Evolutionary conservation across 192 early-diverging fungal genomes (phyloP).

Genomic region (Backusella tuberculispora): DNA sequence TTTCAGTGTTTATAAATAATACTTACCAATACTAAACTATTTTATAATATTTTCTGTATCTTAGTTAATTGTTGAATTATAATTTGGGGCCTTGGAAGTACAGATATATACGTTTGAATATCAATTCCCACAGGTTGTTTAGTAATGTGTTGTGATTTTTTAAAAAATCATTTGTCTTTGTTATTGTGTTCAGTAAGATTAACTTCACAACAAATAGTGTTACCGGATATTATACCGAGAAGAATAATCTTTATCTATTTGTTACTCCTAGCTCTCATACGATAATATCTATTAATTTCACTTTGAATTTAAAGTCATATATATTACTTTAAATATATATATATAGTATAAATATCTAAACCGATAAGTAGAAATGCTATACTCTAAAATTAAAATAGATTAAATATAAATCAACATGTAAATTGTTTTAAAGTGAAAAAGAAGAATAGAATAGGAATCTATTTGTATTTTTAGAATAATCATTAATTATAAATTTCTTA

Average conservation of each 20-base stretch:
- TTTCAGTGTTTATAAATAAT: neutral
- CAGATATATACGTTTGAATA: neutral
- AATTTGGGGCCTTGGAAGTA: neutral
- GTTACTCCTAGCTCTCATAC: neutral
- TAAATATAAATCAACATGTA: neutral
- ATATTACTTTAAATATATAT: neutral
- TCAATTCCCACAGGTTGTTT: slow-evolving; percentile 5
- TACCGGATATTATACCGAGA: neutral
- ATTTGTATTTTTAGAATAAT: slow-evolving; percentile 8
- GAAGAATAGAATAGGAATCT: neutral
- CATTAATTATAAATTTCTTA: slow-evolving; percentile 17
- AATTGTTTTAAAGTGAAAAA: neutral
- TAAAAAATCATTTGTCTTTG: neutral
- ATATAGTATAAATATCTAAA: neutral
- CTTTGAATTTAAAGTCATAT: neutral
- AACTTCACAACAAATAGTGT: neutral
- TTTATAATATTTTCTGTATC: neutral
- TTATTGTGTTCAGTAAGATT: slow-evolving; percentile 9
- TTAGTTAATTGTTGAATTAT: neutral
- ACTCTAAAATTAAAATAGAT: neutral
- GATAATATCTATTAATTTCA: neutral
- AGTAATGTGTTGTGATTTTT: neutral
- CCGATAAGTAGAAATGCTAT: too few relatives aligned
- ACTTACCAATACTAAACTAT: neutral
- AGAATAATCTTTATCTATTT: neutral